Percentiles rank a stretch among this genome's conserved stretches.
Conservation (phyloP, 768 basidiomycete genomes). For the Ramaria sp. region DNA sequence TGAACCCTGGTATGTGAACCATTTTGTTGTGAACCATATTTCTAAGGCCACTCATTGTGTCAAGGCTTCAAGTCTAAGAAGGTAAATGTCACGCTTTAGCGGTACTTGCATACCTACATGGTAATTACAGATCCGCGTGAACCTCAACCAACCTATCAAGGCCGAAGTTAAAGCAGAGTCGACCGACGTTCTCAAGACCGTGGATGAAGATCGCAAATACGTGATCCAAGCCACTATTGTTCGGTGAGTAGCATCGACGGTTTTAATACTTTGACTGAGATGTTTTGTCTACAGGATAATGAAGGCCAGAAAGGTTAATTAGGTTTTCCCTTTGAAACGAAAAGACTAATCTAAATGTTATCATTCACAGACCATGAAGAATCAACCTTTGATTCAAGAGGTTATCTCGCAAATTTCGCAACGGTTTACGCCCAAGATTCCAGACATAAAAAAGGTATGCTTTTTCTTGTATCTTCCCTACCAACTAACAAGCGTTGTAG, state of each 20-base stretch:
- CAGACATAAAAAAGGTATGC: conserved; percentile 88
- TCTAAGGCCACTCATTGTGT: neutral
- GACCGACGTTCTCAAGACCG: conserved; percentile 81
- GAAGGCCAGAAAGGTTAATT: conserved; percentile 68
- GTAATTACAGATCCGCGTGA: conserved; percentile 62
- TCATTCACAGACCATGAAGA: conserved; percentile 62
- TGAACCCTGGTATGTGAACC: conserved; percentile 58
- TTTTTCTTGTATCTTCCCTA: neutral
- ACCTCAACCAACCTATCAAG: conserved; percentile 87
- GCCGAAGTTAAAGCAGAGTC: conserved; percentile 89
- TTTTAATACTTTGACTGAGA: conserved; percentile 11
- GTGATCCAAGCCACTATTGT: conserved; percentile 93
- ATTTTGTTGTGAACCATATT: neutral
- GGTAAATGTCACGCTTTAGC: conserved; percentile 5
- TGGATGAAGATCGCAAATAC: conserved; percentile 96
- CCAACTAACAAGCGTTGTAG: conserved; percentile 24
- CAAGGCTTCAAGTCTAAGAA: conserved; percentile 23
- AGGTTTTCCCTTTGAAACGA: neutral
- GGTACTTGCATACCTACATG: neutral
- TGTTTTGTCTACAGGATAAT: conserved; percentile 50
- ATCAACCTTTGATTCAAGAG: conserved; percentile 81
- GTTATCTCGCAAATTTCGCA: conserved; percentile 83
- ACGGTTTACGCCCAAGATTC: conserved; percentile 85
- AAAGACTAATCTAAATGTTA: no score
- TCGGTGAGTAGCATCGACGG: conserved; percentile 29